These are phyloP conservation scores for Cephaloascus albidus DNA, from an alignment of 805 yeast species.

Conservation along the genomic window DNA sequence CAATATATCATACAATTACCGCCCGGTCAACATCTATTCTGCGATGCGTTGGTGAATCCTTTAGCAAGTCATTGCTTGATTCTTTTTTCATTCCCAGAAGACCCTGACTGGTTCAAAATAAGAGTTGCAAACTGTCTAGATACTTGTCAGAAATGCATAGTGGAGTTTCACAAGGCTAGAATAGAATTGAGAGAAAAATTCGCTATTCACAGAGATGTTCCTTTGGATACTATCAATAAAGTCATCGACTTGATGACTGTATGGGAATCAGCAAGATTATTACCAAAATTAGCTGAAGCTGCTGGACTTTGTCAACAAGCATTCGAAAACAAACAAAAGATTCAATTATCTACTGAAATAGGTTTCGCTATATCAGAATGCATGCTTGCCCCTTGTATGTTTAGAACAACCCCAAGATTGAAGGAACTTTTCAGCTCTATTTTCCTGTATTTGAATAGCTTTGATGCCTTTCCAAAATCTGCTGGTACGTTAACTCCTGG, in stretches of 20 bases:
- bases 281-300: conserved; percentile 2
- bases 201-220: conserved; percentile 36
- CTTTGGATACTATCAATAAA: conserved; percentile 16
- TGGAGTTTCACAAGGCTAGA: conserved; percentile 43
- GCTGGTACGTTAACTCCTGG: conserved; percentile 33
- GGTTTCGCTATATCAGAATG: conserved; percentile 22
- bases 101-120: conserved; percentile 32
- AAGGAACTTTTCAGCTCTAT: conserved; percentile 25
- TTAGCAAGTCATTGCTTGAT: conserved; percentile 47
- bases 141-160: conserved; percentile 45
- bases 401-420: conserved; percentile 27
- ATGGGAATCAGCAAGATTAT: conserved; percentile 16
- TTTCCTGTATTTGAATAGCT: conserved; percentile 16
- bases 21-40: conserved; percentile 39
- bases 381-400: conserved; percentile 39
- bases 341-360: conserved; percentile 60
- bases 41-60: conserved; percentile 38
- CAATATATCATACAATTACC: conserved; percentile 18
- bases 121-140: conserved; percentile 27
- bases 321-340: conserved; percentile 78
- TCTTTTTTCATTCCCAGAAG: conserved; percentile 49
- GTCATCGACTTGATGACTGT: conserved; percentile 19
- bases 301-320: not conserved
- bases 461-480: conserved; percentile 4
- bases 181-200: conserved; percentile 43